Base-by-base conservation (phyloP, 345 rosid genomes). In the Moricandia moricandioides region DNA sequence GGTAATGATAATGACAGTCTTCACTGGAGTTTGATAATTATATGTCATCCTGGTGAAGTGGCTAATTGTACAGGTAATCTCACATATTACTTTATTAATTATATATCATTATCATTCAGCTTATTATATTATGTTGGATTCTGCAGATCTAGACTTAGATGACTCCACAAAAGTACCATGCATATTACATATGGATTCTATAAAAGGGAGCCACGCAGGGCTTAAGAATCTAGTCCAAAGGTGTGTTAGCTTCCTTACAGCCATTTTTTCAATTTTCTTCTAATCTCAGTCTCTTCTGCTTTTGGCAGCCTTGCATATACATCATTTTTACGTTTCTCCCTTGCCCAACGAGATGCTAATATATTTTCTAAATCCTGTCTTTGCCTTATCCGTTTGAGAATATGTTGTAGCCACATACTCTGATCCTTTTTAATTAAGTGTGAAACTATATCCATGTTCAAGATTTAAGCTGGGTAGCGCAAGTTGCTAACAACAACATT, bases 181-280 rank as follows among this genome's bases (percentile, higher is more conserved):
- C 74, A 85, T 95, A 74, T 77, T 95, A 82, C 99, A 95, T 74
- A 92, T 95, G 99, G 99, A 95, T 80, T 92, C 99, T 60, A 89
- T 95, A 58, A 95, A 77, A 92, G 99, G 99, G 78, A 95, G 88
- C 76, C 99, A 95, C 71, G 86, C 92, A 9, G 97, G 99, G 26
- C 96, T 95, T 70, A 90, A 95, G 79, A 89, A 85, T 81, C 96
- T 95, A 33, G 80, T 92, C 65, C 99, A 95, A 78, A 92, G 98
- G 99, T 95, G 89, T 70, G 62, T 40, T 57, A 61, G 67, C 81
- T 63, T 57, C 74, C 30, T 67, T 65, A 5, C 62, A 51, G 30
- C 51, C 43, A 5, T n/a, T 47, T 18, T 18, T 16, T 57, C 21
- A 14, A 21, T 68, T 51, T 49, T 56, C 54, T 11, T 63, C 31